phyloP scores from a whole-genome alignment of 78 protist genomes.

The Dictyostelium intermedium region DNA sequence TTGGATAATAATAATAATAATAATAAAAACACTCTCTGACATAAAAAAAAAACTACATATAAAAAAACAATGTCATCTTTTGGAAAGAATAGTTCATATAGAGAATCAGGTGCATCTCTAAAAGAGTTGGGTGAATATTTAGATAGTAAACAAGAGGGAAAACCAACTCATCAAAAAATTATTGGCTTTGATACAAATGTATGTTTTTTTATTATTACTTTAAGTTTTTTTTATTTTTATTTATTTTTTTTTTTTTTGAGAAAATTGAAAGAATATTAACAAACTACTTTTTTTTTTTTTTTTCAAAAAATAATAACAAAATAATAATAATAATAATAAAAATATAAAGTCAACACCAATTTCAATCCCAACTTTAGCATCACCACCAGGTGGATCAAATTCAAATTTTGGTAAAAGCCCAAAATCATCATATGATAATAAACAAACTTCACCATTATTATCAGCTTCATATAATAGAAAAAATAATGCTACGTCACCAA shows the following conservation, averaged over 20 bases:
- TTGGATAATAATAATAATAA: too few species aligned
- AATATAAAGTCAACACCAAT: conserved; percentile 1
- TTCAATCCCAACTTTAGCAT: conserved; percentile 9
- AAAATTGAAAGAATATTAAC: background rate
- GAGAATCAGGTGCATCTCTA: background rate
- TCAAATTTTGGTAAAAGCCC: conserved; percentile 8
- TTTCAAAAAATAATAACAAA: background rate
- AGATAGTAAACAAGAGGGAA: background rate
- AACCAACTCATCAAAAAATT: background rate
- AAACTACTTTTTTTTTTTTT: background rate
- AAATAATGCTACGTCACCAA: background rate
- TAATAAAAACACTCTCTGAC: too few species aligned
- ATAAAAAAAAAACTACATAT: background rate
- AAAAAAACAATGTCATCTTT: background rate
- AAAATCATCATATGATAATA: background rate
- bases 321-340: background rate
- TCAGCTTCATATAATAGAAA: background rate
- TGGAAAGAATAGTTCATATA: background rate
- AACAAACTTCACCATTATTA: conserved; percentile 15
- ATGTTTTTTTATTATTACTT: background rate
- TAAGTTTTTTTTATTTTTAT: too few species aligned
- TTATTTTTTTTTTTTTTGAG: background rate
- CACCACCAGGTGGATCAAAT: conserved; percentile 3
- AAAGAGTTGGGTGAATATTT: background rate
- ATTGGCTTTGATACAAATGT: background rate